Percentiles rank a stretch among this genome's conserved stretches.
Evolutionary conservation across 73 alveolate species (phyloP).

Genomic region (Blepharisma japonicum): DNA sequence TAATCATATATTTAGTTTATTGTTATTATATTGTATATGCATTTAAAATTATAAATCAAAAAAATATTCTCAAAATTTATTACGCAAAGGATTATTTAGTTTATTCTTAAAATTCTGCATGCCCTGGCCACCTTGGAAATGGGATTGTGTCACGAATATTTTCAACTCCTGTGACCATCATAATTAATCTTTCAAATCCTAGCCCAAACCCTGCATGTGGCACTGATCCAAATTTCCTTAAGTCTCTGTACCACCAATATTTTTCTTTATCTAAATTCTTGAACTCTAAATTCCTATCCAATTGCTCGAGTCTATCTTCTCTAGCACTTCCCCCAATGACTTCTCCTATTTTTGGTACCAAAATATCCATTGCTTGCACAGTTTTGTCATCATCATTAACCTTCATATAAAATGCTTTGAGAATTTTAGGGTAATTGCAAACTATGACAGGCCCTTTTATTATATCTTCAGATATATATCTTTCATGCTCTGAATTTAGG

Average conservation of each 20-base stretch:
- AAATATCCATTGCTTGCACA: conserved; percentile 97
- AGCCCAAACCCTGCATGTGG: conserved; percentile 99
- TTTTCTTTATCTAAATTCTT: conserved; percentile 39
- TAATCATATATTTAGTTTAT: too few species aligned
- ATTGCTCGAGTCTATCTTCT: conserved; percentile 85
- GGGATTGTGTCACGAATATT: conserved; percentile 99
- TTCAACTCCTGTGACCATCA: conserved; percentile 95
- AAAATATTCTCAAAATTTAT: background rate
- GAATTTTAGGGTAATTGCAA: conserved; percentile 90
- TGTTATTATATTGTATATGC: too few species aligned
- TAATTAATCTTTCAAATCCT: too few species aligned
- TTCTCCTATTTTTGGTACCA: conserved; percentile 96
- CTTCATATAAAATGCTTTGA: conserved; percentile 98
- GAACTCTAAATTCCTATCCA: conserved; percentile 78
- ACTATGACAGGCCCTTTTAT: conserved; percentile 90
- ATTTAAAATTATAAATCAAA: too few species aligned
- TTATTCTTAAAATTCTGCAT: conserved; percentile 91
- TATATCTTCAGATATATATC: conserved; percentile 69
- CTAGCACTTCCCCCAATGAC: conserved; percentile 96
- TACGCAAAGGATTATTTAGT: too few species aligned
- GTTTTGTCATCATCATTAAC: conserved; percentile 92
- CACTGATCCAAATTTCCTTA: conserved; percentile 60
- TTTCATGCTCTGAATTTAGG: conserved; percentile 36
- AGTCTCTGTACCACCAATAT: conserved; percentile 4
- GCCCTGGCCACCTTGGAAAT: conserved; percentile 98